phyloP scores from a whole-genome alignment of 768 basidiomycete genomes.

The Lactarius akahatsu region DNA sequence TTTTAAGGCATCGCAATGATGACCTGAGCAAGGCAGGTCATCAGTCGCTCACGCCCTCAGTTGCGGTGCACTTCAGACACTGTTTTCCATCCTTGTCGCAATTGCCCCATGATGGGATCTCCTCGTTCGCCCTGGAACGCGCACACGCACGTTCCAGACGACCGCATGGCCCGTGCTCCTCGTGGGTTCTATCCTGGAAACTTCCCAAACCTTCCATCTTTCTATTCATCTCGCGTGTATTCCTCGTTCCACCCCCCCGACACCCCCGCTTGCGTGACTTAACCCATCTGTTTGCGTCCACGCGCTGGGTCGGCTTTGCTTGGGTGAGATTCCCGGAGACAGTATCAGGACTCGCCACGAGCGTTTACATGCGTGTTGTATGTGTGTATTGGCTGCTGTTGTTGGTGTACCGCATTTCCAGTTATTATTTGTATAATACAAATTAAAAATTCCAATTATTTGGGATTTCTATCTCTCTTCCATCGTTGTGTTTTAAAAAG shows the following conservation, averaged over 20 bases:
- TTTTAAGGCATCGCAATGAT: not conserved
- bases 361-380: no score
- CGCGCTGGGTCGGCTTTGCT: not conserved
- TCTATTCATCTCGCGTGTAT: not conserved
- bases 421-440: no score
- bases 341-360: not conserved
- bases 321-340: not conserved
- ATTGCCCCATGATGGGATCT: not conserved
- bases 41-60: no score
- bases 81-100: not conserved
- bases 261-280: not conserved
- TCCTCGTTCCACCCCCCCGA: conserved; percentile 3
- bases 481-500: no score
- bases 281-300: not conserved
- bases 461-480: no score
- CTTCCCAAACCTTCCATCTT: not conserved
- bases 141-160: not conserved
- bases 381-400: no score
- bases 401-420: no score
- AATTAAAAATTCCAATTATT: no score
- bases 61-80: not conserved
- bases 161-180: not conserved
- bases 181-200: not conserved
- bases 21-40: not conserved
- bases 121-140: not conserved